Evolutionary conservation across 352 stramenopile species (phyloP).

Genomic region (Phytopythium kandeliae): DNA sequence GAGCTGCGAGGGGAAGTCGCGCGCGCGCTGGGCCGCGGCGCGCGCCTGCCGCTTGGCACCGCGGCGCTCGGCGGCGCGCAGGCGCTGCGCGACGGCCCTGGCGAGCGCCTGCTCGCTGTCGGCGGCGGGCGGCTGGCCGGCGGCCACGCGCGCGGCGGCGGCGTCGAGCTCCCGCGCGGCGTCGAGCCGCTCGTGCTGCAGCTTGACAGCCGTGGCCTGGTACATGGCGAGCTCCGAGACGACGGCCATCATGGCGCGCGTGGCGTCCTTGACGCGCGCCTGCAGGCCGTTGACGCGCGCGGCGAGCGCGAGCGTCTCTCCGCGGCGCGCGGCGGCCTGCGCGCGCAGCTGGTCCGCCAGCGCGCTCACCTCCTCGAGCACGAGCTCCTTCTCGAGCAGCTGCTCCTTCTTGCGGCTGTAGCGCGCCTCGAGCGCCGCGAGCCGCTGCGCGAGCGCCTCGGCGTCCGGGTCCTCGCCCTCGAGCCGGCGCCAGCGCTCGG

Average conservation of each 20-base stretch:
- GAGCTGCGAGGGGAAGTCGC: slow-evolving; percentile 62
- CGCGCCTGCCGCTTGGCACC: slow-evolving; percentile 34
- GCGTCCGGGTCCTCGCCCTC: slow-evolving; percentile 87
- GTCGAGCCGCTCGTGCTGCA: slow-evolving; percentile 91
- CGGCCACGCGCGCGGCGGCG: slow-evolving; percentile 40
- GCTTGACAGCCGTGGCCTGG: slow-evolving; percentile 91
- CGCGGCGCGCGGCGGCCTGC: slow-evolving; percentile 68
- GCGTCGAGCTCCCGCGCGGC: slow-evolving; percentile 62
- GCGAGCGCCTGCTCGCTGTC: slow-evolving; percentile 75
- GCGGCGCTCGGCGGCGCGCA: slow-evolving; percentile 44
- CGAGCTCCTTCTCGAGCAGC: slow-evolving; percentile 92
- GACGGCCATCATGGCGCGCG: slow-evolving; percentile 92
- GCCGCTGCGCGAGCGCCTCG: slow-evolving; percentile 83
- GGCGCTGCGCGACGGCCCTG: slow-evolving; percentile 46
- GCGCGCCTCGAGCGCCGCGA: slow-evolving; percentile 80
- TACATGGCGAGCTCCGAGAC: slow-evolving; percentile 95
- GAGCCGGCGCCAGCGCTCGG: slow-evolving; percentile 82
- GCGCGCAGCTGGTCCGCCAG: slow-evolving; percentile 80
- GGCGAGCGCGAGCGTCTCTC: slow-evolving; percentile 77
- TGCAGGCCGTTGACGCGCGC: slow-evolving; percentile 91
- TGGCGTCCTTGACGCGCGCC: slow-evolving; percentile 86
- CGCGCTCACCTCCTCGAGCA: slow-evolving; percentile 91
- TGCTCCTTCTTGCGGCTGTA: slow-evolving; percentile 91
- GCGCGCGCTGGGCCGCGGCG: slow-evolving; percentile 36
- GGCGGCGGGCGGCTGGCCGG: slow-evolving; percentile 67